These are phyloP conservation scores for Eucalyptus brandiana DNA, from an alignment of 345 rosid species.

Conservation along the genomic window DNA sequence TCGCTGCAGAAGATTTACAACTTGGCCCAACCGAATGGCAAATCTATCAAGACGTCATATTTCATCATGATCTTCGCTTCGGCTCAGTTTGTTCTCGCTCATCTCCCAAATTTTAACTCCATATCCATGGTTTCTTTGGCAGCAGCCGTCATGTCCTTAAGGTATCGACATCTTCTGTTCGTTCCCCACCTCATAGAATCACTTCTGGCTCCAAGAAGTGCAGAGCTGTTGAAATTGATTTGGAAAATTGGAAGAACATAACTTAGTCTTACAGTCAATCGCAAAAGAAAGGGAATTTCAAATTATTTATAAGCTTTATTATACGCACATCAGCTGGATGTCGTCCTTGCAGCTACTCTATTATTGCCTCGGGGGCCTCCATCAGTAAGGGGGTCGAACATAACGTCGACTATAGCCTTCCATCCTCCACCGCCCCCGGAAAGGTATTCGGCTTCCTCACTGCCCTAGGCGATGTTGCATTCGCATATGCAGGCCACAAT, in stretches of 20 bases:
- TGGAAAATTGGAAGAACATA: background rate
- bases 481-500: conserved; percentile 77
- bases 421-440: conserved; percentile 20
- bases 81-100: conserved; percentile 57
- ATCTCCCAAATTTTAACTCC: conserved; percentile 75
- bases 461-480: conserved; percentile 80
- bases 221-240: background rate
- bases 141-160: conserved; percentile 75
- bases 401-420: conserved; percentile 35
- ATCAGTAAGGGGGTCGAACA: conserved; percentile 36
- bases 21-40: conserved; percentile 7
- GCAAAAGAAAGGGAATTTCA: background rate
- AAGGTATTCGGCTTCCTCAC: conserved; percentile 44
- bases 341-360: conserved; percentile 52
- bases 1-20: conserved; percentile 47
- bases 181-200: background rate
- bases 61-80: conserved; percentile 71
- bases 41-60: conserved; percentile 31
- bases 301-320: background rate
- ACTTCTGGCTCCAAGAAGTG: background rate
- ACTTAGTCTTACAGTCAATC: background rate
- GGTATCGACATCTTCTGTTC: conserved; percentile 8
- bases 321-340: background rate
- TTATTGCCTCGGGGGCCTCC: conserved; percentile 63
- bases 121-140: conserved; percentile 67